A percentile compares a stretch with the other conserved stretches of the same genome.
Conservation (phyloP, 2,329 filamentous ascomycete species). For the Ascochyta pisi region DNA sequence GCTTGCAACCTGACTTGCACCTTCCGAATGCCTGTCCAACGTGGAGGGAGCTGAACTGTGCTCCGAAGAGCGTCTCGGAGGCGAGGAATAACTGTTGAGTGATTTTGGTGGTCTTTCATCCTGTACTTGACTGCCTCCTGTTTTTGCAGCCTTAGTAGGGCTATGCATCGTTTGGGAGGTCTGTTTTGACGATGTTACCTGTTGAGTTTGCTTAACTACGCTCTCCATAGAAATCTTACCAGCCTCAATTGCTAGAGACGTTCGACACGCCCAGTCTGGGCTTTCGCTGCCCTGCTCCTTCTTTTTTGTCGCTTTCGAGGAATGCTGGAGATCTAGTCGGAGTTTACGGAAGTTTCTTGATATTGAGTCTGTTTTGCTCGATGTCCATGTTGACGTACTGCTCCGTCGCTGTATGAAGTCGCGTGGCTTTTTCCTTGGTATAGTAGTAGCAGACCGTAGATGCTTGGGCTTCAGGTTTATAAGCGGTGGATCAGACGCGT, state of each 20-base stretch:
- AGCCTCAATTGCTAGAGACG: conserved; percentile 4
- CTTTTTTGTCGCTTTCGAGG: not conserved
- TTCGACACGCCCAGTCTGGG: conserved; percentile 9
- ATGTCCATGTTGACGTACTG: not conserved
- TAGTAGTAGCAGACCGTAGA: not conserved
- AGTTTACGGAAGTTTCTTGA: not conserved
- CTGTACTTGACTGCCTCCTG: not conserved
- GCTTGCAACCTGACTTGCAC: not conserved
- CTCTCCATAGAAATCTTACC: conserved; percentile 2
- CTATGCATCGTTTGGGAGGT: not conserved
- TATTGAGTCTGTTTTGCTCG: not conserved
- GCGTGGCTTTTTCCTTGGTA: not conserved
- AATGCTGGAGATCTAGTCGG: not conserved
- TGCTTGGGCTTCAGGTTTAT: not conserved
- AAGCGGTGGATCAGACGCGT: not conserved
- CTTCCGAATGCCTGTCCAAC: not conserved
- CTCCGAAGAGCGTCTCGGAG: not conserved
- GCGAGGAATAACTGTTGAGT: not conserved
- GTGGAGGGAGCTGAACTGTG: not conserved
- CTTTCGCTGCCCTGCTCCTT: not conserved
- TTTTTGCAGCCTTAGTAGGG: not conserved
- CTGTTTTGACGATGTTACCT: not conserved
- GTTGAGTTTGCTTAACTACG: not conserved
- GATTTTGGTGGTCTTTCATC: not conserved
- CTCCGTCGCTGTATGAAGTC: not conserved